These are phyloP conservation scores for Aureobasidium zeae DNA, from an alignment of 2,329 filamentous ascomycete genomes.

Conservation along the genomic window DNA sequence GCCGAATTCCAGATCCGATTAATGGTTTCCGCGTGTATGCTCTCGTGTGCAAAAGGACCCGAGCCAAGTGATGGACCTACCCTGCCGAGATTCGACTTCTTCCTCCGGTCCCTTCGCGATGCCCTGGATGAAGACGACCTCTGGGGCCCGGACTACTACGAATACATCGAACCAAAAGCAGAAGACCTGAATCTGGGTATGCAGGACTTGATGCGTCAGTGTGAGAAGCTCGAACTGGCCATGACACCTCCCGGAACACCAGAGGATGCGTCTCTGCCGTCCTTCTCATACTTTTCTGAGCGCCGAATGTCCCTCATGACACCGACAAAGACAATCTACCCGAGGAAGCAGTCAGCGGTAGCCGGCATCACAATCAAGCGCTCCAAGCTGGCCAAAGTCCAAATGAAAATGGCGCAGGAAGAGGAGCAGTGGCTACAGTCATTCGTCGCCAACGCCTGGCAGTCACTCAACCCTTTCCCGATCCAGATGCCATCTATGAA, in stretches of 20 bases:
- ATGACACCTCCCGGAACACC: constrained; percentile 19
- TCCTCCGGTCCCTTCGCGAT: constrained; percentile 34
- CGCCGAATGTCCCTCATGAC: constrained; percentile 15
- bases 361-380: constrained; percentile 30
- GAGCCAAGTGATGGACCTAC: constrained; percentile 28
- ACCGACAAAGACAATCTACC: constrained; percentile 13
- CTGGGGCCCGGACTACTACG: constrained; percentile 36
- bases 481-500: constrained; percentile 10
- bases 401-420: constrained; percentile 35
- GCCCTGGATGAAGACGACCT: constrained; percentile 36
- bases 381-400: constrained; percentile 38
- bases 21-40: constrained; percentile 39
- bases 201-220: constrained; percentile 39
- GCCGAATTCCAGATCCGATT: constrained; percentile 41
- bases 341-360: constrained; percentile 9
- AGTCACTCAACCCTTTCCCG: constrained; percentile 22
- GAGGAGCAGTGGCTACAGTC: constrained; percentile 36
- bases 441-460: constrained; percentile 37
- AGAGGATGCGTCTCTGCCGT: constrained; percentile 19
- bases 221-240: constrained; percentile 31
- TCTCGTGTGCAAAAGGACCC: constrained; percentile 34
- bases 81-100: constrained; percentile 31
- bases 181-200: constrained; percentile 35
- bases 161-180: constrained; percentile 37
- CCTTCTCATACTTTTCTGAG: constrained; percentile 16